phyloP scores from a whole-genome alignment of 2,329 filamentous ascomycete species.

The Nemania sp. region DNA sequence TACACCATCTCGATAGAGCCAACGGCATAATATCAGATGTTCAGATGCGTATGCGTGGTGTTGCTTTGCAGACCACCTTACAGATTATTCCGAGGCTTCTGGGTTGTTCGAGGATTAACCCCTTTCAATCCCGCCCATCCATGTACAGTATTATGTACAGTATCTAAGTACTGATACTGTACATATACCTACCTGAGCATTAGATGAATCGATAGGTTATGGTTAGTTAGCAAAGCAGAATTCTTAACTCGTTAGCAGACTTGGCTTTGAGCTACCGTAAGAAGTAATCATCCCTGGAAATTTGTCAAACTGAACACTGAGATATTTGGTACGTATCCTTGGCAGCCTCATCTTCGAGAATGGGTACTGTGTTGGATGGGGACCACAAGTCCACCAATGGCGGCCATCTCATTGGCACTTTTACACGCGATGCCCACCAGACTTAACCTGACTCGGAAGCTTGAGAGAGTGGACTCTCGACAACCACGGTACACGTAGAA shows the following conservation, averaged over 20 bases:
- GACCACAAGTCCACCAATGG: neutral
- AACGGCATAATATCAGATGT: no score
- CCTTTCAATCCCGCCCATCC: no score
- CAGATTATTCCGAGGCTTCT: no score
- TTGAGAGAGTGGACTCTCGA: slow-evolving; percentile 4
- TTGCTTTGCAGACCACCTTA: no score
- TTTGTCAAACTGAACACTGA: slow-evolving; percentile 16
- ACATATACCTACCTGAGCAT: no score
- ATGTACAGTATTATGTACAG: no score
- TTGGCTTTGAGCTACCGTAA: neutral
- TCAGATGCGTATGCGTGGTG: no score
- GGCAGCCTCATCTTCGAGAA: neutral
- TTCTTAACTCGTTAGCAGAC: slow-evolving; percentile 1
- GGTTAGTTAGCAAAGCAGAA: slow-evolving; percentile 12
- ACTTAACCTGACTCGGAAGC: slow-evolving; percentile 4
- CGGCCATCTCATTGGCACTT: slow-evolving; percentile 1
- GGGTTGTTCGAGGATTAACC: no score
- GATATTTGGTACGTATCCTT: no score
- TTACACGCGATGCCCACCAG: neutral
- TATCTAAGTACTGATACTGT: no score
- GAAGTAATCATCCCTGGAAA: slow-evolving; percentile 1
- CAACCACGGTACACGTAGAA: no score
- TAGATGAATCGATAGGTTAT: neutral
- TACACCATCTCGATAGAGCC: no score
- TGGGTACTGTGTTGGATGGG: neutral